Base-by-base conservation (phyloP, 2,329 filamentous ascomycete genomes). In the Xylaria sp. region DNA sequence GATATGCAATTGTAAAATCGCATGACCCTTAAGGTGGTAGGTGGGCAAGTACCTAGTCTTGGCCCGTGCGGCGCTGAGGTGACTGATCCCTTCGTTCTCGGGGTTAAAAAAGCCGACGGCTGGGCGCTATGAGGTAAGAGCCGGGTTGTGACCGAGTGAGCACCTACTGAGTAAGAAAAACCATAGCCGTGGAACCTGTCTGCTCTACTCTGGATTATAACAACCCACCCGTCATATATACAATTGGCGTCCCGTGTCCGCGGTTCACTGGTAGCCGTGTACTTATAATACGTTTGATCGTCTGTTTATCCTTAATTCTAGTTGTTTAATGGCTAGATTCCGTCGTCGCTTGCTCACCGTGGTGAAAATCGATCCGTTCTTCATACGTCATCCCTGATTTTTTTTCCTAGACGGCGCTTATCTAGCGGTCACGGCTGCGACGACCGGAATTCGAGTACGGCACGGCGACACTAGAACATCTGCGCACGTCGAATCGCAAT, bases 321-420 rank as follows among this genome's bases (percentile, higher is more conserved):
- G 43, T 45, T 65, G 65, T 66, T 71, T 71, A 69, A 70, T 71
- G 69, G 66, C 67, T 67, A 55, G 47, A 47, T 28, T 42, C 63
- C 61, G 57, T 61, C 67, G 47, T 60, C 37, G 42, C 40, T 53
- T 60, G 47, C 38, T 68, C 65, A 59, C 58, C 66, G 60, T 67
- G 65, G 65, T 66, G 50, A 45, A 45, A 43, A 51, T 60, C n/a
- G 28, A 19, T 40, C 53, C 33, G 21, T 61, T 61, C 55, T 5
- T 42, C 40, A 21, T 35, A 51, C 37, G 38, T 56, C n/a, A 31
- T 53, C 53, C 49, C 60, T 61, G 37, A 65, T 8, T 23, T 46
- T 49, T 46, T 23, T 19, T n/a, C n/a, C n/a, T n/a, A 38, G 33
- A 19, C 45, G 17, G 47, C 49, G 25, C 53, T 28, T 31, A 38